phyloP scores from a whole-genome alignment of 1,284 basidiomycete genomes.

The Golubevia sp. region DNA sequence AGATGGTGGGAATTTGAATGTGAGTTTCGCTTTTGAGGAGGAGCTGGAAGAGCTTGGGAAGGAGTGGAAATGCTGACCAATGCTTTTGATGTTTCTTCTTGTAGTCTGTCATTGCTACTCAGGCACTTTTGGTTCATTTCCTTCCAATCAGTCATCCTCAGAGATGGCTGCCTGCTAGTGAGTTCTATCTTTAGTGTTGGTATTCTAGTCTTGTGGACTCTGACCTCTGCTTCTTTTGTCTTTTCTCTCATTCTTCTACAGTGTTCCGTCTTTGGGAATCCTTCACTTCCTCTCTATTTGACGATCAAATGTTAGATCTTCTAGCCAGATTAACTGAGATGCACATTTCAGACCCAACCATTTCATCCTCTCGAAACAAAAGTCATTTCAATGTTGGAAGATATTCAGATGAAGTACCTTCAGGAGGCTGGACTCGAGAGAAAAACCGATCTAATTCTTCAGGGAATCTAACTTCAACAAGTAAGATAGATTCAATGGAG shows the following conservation, averaged over 20 bases:
- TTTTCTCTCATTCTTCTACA: neutral
- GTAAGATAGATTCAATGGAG: slow-evolving; percentile 2
- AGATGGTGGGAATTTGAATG: slow-evolving; percentile 76
- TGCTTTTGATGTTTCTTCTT: too few relatives aligned
- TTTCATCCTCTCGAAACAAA: slow-evolving; percentile 1
- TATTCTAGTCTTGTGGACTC: neutral
- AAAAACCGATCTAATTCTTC: neutral
- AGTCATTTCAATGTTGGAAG: neutral
- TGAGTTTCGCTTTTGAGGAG: slow-evolving; percentile 65
- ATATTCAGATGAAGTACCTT: neutral
- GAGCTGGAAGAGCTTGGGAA: too few relatives aligned
- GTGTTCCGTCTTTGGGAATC: slow-evolving; percentile 58
- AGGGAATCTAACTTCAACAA: neutral
- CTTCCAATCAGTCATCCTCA: slow-evolving; percentile 50
- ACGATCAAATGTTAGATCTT: slow-evolving; percentile 60
- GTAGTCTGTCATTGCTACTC: slow-evolving; percentile 45
- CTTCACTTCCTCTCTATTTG: slow-evolving; percentile 55
- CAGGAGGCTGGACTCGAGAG: neutral
- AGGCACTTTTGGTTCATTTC: slow-evolving; percentile 57
- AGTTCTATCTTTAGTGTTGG: neutral
- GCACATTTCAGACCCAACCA: slow-evolving; percentile 31
- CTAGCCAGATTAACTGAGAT: slow-evolving; percentile 47
- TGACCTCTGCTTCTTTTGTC: neutral
- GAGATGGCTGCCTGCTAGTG: slow-evolving; percentile 44
- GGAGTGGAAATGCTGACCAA: too few relatives aligned